Evolutionary conservation across 1,139 yeast species (phyloP).

Genomic region (Zhuliangozyma parablackwelliae): DNA sequence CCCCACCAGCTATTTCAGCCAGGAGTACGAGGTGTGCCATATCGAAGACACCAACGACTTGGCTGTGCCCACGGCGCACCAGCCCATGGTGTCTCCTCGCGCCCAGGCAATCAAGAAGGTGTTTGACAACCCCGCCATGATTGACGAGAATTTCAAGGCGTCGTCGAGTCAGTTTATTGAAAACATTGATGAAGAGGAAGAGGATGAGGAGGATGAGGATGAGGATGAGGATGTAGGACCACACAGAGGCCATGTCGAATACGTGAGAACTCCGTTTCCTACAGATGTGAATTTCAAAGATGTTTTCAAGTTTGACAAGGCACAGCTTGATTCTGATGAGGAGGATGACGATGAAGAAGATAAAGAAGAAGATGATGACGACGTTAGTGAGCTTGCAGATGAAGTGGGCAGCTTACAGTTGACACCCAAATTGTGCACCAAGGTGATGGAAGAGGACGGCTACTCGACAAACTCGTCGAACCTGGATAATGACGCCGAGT

Average conservation of each 20-base stretch:
- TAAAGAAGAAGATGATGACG: slow-evolving; percentile 15
- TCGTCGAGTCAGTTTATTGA: slow-evolving; percentile 21
- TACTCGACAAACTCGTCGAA: slow-evolving; percentile 11
- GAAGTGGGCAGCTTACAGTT: slow-evolving; percentile 11
- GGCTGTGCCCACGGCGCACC: slow-evolving; percentile 9
- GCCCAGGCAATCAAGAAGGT: slow-evolving; percentile 46
- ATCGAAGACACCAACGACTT: slow-evolving; percentile 9
- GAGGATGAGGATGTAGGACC: slow-evolving; percentile 4
- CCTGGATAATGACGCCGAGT: slow-evolving; percentile 13
- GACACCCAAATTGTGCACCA: slow-evolving; percentile 4
- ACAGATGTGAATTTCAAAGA: slow-evolving; percentile 27
- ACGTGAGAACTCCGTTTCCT: slow-evolving; percentile 32
- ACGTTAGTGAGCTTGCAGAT: slow-evolving; percentile 15
- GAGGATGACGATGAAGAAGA: slow-evolving; percentile 16
- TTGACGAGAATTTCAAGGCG: slow-evolving; percentile 11
- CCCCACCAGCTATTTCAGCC: slow-evolving; percentile 7
- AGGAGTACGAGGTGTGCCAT: slow-evolving; percentile 8
- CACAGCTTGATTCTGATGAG: slow-evolving; percentile 9
- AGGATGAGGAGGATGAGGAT: slow-evolving; percentile 8
- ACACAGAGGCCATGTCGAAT: slow-evolving; percentile 2
- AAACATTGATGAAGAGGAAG: slow-evolving; percentile 17
- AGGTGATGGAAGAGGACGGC: slow-evolving; percentile 16
- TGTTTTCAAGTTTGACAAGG: slow-evolving; percentile 26
- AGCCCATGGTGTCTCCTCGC: slow-evolving; percentile 29
- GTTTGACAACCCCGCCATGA: slow-evolving; percentile 44